Conservation (phyloP, 164 flowering plant species). For the Platanus orientalis region DNA sequence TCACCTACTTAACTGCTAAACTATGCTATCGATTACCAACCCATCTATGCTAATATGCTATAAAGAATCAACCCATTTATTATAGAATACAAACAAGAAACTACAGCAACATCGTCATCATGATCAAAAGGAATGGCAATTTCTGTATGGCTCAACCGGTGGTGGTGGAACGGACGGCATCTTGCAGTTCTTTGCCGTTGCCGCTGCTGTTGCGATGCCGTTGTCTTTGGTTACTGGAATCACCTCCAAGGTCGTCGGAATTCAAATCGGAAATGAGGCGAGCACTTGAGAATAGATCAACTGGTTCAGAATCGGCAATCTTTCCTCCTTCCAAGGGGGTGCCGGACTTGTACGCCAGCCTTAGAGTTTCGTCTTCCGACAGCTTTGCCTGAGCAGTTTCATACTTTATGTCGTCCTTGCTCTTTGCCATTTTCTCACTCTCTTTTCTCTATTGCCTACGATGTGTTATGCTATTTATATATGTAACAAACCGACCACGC, state of each 20-base stretch:
- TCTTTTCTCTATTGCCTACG: no score
- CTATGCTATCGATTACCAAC: no score
- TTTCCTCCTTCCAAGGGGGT: slow-evolving; percentile 61
- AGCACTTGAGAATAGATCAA: slow-evolving; percentile 46
- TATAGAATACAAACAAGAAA: no score
- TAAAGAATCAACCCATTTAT: no score
- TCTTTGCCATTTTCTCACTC: slow-evolving; percentile 16
- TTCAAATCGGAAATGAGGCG: slow-evolving; percentile 14
- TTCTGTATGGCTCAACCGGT: not conserved
- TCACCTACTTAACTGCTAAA: no score
- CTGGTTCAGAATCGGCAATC: slow-evolving; percentile 52
- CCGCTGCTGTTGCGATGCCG: not conserved
- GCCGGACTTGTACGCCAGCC: slow-evolving; percentile 43
- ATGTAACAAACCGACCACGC: no score
- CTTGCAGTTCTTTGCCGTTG: not conserved
- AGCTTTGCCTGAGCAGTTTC: slow-evolving; percentile 49
- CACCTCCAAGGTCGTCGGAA: not conserved
- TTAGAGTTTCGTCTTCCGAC: slow-evolving; percentile 37
- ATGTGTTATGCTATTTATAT: no score
- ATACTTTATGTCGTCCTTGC: slow-evolving; percentile 49
- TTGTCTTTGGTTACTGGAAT: not conserved
- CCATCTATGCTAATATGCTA: no score
- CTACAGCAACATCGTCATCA: no score
- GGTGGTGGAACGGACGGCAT: not conserved
- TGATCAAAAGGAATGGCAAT: no score